Conservation (phyloP, 371 early-diverging fungal genomes). For the Rhizopus arrhizus region DNA sequence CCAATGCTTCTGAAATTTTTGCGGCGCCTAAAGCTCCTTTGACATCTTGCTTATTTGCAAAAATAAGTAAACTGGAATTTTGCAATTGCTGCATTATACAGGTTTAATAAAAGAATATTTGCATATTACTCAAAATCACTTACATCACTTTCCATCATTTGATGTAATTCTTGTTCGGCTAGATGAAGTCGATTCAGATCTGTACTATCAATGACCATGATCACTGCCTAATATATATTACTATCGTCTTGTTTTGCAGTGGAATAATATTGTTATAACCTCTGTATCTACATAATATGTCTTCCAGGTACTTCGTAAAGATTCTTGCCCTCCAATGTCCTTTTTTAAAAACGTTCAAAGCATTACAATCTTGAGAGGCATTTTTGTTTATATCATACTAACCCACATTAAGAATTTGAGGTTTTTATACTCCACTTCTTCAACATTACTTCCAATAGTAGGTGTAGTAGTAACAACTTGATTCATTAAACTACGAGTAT, state of each 20-base stretch:
- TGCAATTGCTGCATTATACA: constrained; percentile 51
- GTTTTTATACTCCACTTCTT: constrained; percentile 73
- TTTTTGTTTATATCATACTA: constrained; percentile 26
- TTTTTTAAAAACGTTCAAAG: constrained; percentile 15
- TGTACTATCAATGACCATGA: constrained; percentile 78
- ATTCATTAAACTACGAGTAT: constrained; percentile 57
- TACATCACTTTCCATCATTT: constrained; percentile 78
- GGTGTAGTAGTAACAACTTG: constrained; percentile 76
- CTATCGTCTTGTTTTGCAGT: not conserved
- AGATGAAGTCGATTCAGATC: constrained; percentile 68
- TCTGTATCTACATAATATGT: constrained; percentile 75
- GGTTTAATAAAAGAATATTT: not conserved
- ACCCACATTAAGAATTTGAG: constrained; percentile 77
- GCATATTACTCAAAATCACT: constrained; percentile 3
- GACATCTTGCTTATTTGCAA: constrained; percentile 77
- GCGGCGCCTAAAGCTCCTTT: constrained; percentile 68
- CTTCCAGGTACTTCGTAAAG: constrained; percentile 70
- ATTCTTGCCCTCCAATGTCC: constrained; percentile 80
- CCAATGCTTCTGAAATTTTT: constrained; percentile 70
- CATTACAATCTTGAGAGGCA: not conserved
- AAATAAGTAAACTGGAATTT: constrained; percentile 66
- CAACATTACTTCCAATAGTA: constrained; percentile 77
- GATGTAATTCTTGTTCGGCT: constrained; percentile 66
- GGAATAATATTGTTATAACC: constrained; percentile 16
- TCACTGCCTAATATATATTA: constrained; percentile 56